Base-by-base conservation (phyloP, 2,329 filamentous ascomycete genomes). In the Aspergillus fumigatus region DNA sequence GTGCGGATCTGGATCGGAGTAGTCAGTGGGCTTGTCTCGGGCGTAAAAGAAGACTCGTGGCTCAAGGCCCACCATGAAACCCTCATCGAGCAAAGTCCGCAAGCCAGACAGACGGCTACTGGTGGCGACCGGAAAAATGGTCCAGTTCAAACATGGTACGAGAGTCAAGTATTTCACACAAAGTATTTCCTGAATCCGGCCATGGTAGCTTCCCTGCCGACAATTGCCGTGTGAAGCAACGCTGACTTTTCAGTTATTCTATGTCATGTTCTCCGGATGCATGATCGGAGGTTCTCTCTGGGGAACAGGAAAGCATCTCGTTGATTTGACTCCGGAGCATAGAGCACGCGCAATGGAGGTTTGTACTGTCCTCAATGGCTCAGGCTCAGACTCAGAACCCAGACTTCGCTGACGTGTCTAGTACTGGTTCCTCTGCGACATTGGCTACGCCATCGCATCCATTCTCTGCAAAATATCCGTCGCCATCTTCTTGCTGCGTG, bases 361-460 rank as follows among this genome's bases (percentile, higher is more conserved):
- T 53, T 23, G 53, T 47, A 47, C 19, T 29, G 3, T 21, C 23
- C 26, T 23, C 3, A 9, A 25, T 35, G 19, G 9, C 52, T 54
- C 21, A 54, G 21, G 5, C 4, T 8, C n/a, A 52, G 32, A 51
- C 27, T 23, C n/a, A n/a, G n/a, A n/a, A n/a, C n/a, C n/a, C n/a
- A n/a, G n/a, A n/a, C n/a, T 4, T 29, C 27, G 8, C 27, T 25
- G 17, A 41, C 47, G 35, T 14, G 7, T 8, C 3, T 35, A 65
- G 63, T 65, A 61, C 55, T 82, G 78, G 79, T 82, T 76, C 63
- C 69, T 81, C 19, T 79, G 77, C 65, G 79, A 81, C 52, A 61
- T 80, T 17, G 74, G 77, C 53, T 82, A 82, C 62, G 72, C 75
- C 0, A 54, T 78, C 27, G 69, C 74, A 1, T 79, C 73, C 4